Evolutionary conservation across 148 eudicot genomes (phyloP), one percentile per base, ranked within the genome.

Genomic region (Diospyros lotus): DNA sequence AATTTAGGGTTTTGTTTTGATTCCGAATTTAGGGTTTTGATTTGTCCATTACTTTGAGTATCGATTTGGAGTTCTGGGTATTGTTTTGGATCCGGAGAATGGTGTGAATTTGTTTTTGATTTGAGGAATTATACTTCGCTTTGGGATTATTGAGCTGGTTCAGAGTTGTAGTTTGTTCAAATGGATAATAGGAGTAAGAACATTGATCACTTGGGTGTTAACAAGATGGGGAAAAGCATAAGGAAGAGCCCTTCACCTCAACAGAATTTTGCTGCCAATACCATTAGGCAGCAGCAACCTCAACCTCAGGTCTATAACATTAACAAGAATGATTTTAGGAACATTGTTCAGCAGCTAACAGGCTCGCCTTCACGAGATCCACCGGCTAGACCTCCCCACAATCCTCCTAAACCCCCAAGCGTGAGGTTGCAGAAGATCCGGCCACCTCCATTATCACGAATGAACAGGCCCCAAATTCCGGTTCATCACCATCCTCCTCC

Each of bases 291-390:
- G 52, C 52, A 48, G 8, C 52, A 48, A 63, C 82, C 93, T 41
- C 97, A 90, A 40, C 98, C 97, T 14, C 96, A 92, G 60, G 97
- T 95, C n/a, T 95, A 92, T 83, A 95, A 90, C 59, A 92, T 95
- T 73, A 95, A 93, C 75, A 95, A 95, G 87, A 95, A 81, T 64
- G 98, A 95, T 79, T 95, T 95, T 68, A 86, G 98, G 61, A 89
- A 88, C 81, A 81, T 95, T 48, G 98, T 95, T 83, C 98, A 95
- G 77, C 94, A 88, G 70, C 82, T 92, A 18, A 95, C 98, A 0
- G 98, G 98, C 15, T 95, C 98, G 0, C 98, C 98, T 11, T 81
- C 84, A 1, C 86, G 84, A 5, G 93, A 92, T 14, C 86, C 91
- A 2, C 64, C 83, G 64, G 91, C 96, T 18, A 87, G 91, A 64